Conservation (phyloP, 306 rosid species). For the Lablab purpureus region DNA sequence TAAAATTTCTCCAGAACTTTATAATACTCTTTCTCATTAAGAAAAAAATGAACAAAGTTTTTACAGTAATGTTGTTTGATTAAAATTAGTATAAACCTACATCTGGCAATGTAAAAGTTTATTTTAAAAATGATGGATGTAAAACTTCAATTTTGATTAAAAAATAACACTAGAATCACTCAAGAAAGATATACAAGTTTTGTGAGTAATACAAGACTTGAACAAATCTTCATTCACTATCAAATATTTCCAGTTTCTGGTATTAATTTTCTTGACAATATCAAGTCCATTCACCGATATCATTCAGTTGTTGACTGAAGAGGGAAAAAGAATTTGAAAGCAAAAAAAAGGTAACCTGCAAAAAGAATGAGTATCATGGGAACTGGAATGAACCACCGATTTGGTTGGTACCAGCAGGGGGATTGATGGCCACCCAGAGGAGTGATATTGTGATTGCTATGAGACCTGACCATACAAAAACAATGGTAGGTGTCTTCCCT, state of each 20-base stretch:
- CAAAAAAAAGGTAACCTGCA: conserved; percentile 32
- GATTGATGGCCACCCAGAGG: conserved; percentile 97
- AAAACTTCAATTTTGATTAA: no score
- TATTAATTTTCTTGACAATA: conserved; percentile 37
- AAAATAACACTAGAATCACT: no score
- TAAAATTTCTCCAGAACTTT: no score
- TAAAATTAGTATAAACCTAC: no score
- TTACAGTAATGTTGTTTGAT: no score
- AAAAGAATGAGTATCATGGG: conserved; percentile 62
- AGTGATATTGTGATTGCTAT: conserved; percentile 93
- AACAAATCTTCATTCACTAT: conserved; percentile 5
- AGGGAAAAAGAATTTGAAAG: conserved; percentile 40
- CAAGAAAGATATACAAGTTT: not conserved
- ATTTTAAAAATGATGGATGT: no score
- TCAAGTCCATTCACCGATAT: conserved; percentile 45
- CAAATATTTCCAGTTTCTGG: conserved; percentile 9
- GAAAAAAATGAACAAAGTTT: no score
- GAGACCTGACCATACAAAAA: conserved; percentile 97
- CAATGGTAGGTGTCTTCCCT: conserved; percentile 95
- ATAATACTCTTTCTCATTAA: no score
- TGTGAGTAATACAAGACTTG: not conserved
- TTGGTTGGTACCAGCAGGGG: conserved; percentile 71
- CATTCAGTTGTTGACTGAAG: conserved; percentile 29
- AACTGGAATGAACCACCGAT: conserved; percentile 95
- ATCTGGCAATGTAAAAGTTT: no score